A percentile compares a stretch with the other conserved stretches of the same genome.
phyloP scores from a whole-genome alignment of 257 asterid genomes.

The Hygrophila difformis region DNA sequence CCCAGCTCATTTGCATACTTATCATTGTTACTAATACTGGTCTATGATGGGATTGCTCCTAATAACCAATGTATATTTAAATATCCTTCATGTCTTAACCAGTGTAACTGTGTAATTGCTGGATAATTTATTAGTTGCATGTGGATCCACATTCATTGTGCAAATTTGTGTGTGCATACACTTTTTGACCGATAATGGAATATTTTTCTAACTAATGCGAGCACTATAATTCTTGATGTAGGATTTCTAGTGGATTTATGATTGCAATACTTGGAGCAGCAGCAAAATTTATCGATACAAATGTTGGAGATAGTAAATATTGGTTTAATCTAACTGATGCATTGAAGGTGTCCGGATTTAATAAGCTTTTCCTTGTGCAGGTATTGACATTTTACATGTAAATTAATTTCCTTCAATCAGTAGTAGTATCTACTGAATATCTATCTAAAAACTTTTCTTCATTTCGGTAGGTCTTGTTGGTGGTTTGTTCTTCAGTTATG shows the following conservation, averaged over 20 bases:
- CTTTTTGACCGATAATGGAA: too few species aligned
- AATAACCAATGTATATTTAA: too few species aligned
- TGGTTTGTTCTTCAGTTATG: constrained; percentile 67
- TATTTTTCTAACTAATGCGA: too few species aligned
- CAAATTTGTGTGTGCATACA: too few species aligned
- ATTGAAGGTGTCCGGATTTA: constrained; percentile 36
- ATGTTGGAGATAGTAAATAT: constrained; percentile 40
- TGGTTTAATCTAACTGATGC: constrained; percentile 45
- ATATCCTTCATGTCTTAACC: too few species aligned
- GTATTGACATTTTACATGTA: constrained; percentile 26
- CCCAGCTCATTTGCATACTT: not conserved
- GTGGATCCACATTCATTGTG: not conserved
- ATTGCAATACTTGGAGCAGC: constrained; percentile 59
- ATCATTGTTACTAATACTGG: not conserved
- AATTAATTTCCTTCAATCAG: constrained; percentile 9
- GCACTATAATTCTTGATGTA: too few species aligned
- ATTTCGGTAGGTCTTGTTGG: constrained; percentile 55
- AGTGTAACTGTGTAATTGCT: too few species aligned
- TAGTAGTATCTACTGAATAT: constrained; percentile 11
- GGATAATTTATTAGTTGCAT: not conserved
- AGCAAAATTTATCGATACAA: constrained; percentile 50
- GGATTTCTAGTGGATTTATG: constrained; percentile 57
- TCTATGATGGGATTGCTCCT: too few species aligned
- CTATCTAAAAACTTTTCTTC: constrained; percentile 15
- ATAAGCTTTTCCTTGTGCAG: constrained; percentile 69